Evolutionary conservation across 306 rosid genomes (phyloP), one percentile per base, ranked within the genome.

Genomic region (Prunus salicina): DNA sequence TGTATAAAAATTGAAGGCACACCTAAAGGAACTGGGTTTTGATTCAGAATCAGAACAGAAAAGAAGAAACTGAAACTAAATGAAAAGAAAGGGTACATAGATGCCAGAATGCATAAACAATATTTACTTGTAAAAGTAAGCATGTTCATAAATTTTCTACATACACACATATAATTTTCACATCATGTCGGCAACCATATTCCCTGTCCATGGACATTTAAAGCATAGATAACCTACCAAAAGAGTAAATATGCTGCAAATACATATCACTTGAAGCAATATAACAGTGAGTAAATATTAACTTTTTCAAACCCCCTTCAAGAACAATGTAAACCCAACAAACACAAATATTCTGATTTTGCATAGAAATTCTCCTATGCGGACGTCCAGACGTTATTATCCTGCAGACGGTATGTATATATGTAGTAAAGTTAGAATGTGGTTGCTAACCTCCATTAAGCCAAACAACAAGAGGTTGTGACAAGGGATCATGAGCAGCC

Each of bases 381-480:
- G 9, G 9, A 38, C 43, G 43, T 38, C 9, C 8, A 6, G 2
- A 34, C 38, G 2, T 34, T 30, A 30, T 3, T 30, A 30, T 30
- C 4, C 1, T 32, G 38, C 6, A 0, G 30, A 28, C 0, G 3
- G 0, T 5, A 30, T 5, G 43, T 38, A 38, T 38, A 38, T 38
- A 38, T 1, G 9, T 6, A 6, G 43, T 7, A 38, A 38, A 38
- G 43, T 1, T 38, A 38, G 43, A 38, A 38, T 38, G 43, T 47
- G 15, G 15, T 47, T 47, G 12, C 8, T 67, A 19, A 43, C 64
- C 98, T 95, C 98, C 98, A 83, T 95, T 95, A 81, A 95, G 98
- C 98, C 98, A 92, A 79, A 95, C 70, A 47, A 95, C 97, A 18
- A 95, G 86, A 20, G 98, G 97, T 45, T 89, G 90, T 52, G 80